Evolutionary conservation across 192 early-diverging fungal genomes (phyloP), one percentile per base, ranked within the genome.

Genomic region (Diversispora epigaea): DNA sequence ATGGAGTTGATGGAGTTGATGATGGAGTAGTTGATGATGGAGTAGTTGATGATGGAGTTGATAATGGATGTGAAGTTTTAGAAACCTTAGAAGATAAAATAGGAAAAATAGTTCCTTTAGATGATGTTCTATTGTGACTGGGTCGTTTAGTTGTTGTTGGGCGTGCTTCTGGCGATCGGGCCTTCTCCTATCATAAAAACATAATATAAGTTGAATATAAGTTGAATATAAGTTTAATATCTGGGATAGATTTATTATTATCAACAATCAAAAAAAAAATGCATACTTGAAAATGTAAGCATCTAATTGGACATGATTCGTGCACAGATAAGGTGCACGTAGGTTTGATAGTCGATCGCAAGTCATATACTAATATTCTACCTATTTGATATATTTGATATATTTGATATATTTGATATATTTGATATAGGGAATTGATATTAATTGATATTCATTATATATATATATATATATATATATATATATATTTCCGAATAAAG

Each of bases 341-440:
- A 10, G 77, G 78, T 67, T 77, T 77, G 56, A 43, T 80, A 4
- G 74, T 50, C 4, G 80, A 78, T 55, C 83, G 66, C n/a, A 84
- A 47, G 39, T 84, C 83, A 25, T 84, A 84, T 8, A 84, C 50
- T 15, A 82, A 40, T 14, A 84, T 78, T 46, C 80, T 80, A 50
- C 72, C 72, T 74, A 50, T 15, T 10, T 32, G 25, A 32, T 2
- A 32, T 32, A 32, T 32, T 32, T 32, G 25, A 32, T 32, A 32
- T 32, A 32, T n/a, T n/a, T n/a, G n/a, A n/a, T n/a, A n/a, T 74
- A 50, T 15, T 10, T 32, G 25, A 32, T 2, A 32, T 32, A 32
- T 32, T 32, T 32, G 25, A 32, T 32, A 32, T 32, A 32, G 25
- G 25, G 25, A 32, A 32, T 32, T 32, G 25, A 32, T 32, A 32